These are phyloP conservation scores for Hypoxylon sp. DNA, from an alignment of 2,329 filamentous ascomycete genomes.

Conservation along the genomic window DNA sequence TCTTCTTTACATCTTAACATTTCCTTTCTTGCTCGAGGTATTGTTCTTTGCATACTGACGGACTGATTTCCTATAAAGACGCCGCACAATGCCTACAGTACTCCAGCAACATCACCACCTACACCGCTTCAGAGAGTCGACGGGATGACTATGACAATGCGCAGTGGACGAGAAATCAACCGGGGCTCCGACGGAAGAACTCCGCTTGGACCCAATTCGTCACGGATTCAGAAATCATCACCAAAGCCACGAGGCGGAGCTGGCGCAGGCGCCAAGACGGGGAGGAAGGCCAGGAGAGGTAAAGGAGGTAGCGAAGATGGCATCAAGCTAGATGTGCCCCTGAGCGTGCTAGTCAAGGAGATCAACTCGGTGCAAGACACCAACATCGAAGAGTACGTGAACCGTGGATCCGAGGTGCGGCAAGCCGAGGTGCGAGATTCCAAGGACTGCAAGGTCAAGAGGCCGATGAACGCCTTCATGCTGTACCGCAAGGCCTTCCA, in stretches of 20 bases:
- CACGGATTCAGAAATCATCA: constrained; percentile 46
- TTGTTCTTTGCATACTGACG: constrained; percentile 3
- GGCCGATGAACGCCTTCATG: constrained; percentile 99
- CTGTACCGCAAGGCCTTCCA: constrained; percentile 94
- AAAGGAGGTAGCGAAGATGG: constrained; percentile 52
- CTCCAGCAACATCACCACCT: constrained; percentile 61
- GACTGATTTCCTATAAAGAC: constrained; percentile 30
- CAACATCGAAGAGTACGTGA: constrained; percentile 83
- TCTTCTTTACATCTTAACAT: constrained; percentile 17
- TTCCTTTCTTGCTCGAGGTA: not conserved
- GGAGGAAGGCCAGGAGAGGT: constrained; percentile 53
- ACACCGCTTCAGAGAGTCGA: constrained; percentile 50
- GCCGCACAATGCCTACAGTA: constrained; percentile 54
- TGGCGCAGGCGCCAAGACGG: constrained; percentile 49
- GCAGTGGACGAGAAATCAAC: constrained; percentile 48
- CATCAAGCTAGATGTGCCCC: constrained; percentile 68
- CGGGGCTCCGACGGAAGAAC: constrained; percentile 32
- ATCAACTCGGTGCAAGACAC: constrained; percentile 68
- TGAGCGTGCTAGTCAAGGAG: constrained; percentile 75
- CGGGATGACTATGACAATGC: constrained; percentile 49
- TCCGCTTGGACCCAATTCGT: constrained; percentile 42
- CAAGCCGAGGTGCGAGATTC: constrained; percentile 72
- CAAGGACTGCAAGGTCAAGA: constrained; percentile 78
- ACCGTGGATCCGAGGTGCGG: constrained; percentile 72
- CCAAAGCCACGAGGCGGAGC: constrained; percentile 45